Base-by-base conservation (phyloP, 306 rosid genomes). In the Lithocarpus polystachyus region DNA sequence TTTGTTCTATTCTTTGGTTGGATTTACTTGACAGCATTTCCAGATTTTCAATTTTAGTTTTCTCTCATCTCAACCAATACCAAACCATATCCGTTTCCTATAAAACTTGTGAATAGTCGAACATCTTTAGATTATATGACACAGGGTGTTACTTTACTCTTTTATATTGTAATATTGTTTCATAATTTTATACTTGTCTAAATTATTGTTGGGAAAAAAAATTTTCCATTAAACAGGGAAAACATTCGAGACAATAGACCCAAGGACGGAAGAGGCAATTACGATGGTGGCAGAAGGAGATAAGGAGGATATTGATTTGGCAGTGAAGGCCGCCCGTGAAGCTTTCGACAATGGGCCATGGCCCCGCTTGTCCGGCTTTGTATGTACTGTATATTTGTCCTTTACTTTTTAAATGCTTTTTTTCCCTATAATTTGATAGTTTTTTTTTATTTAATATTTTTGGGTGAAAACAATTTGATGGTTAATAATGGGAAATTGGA, bases 341-440 rank as follows among this genome's bases (percentile, higher is more conserved):
- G 99, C 99, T 71, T 94, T 94, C 5, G 97, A 94, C 73, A 23
- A 80, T 4, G 99, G 99, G 71, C 89, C 97, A 71, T 94, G 99
- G 97, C 99, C 99, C 0, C 92, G 97, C 35, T 59, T 89, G 78
- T 76, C 97, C 9, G 97, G 90, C 67, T 79, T 65, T 19, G 97
- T 92, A 89, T 0, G 98, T 86, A 13, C 12, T 37, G 11, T 37
- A 37, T 73, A 18, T 56, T 12, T 20, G 15, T 77, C 17, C 6
- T 26, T 1, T 48, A 14, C 1, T 64, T 2, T 45, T 28, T 4
- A 74, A 18, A 54, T 10, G 56, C 5, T 7, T 37, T 37, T 37
- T 37, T 8, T 8, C 45, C 45, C 11, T 37, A 37, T 37, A 7
- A 37, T 37, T 37, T 35, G 40, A 35, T 35, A n/a, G n/a, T 5